Evolutionary conservation across 2,329 filamentous ascomycete genomes (phyloP).

Genomic region (Elsinoe arachidis): DNA sequence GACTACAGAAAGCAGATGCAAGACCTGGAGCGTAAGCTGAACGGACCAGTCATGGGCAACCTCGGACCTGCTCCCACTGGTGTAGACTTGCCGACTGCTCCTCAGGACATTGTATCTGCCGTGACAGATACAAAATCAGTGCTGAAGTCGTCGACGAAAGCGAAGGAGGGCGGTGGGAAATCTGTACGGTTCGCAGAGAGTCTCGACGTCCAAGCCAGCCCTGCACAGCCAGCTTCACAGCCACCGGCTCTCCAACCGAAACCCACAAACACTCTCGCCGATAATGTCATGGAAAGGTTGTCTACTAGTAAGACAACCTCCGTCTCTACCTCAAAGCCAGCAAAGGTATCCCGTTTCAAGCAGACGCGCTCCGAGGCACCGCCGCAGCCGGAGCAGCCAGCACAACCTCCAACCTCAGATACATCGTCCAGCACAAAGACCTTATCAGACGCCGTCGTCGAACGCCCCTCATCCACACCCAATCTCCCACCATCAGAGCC

Average conservation of each 20-base stretch:
- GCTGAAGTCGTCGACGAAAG: slow-evolving; percentile 24
- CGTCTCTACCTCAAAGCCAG: slow-evolving; percentile 19
- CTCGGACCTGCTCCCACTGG: slow-evolving; percentile 40
- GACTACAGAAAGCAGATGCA: slow-evolving; percentile 77
- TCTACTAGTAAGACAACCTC: not conserved
- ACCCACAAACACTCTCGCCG: slow-evolving; percentile 30
- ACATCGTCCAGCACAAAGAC: slow-evolving; percentile 24
- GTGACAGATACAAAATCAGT: not conserved
- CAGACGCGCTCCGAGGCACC: slow-evolving; percentile 15
- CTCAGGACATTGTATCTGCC: not conserved
- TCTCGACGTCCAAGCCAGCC: slow-evolving; percentile 55
- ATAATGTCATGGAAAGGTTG: slow-evolving; percentile 37
- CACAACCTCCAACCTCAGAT: not conserved
- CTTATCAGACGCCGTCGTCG: slow-evolving; percentile 51
- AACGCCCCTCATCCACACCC: slow-evolving; percentile 34
- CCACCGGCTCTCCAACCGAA: slow-evolving; percentile 24
- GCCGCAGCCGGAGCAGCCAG: not conserved
- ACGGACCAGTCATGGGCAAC: slow-evolving; percentile 49
- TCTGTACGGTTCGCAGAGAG: slow-evolving; percentile 71
- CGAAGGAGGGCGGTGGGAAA: slow-evolving; percentile 49
- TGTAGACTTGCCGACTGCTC: not conserved
- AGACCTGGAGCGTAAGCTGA: slow-evolving; percentile 71
- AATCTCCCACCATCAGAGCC: slow-evolving; percentile 31
- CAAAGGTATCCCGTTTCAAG: slow-evolving; percentile 36
- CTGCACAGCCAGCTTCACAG: slow-evolving; percentile 17